A percentile compares a stretch with the other conserved stretches of the same genome.
Conservation (phyloP, 805 yeast genomes). For the Pichia pseudocactophila region DNA sequence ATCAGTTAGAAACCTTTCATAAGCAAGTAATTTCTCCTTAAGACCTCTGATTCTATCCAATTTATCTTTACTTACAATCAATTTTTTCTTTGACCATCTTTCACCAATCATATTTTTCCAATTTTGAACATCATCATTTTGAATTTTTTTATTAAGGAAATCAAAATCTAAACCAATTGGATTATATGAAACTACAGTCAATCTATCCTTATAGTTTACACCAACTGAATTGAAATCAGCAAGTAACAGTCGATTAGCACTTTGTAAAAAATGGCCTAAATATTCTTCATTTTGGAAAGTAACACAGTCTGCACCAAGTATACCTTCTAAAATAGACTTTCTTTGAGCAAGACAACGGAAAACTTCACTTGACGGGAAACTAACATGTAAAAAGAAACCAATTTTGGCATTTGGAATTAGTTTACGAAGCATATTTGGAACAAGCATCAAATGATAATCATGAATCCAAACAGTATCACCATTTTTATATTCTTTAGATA, state of each 20-base stretch:
- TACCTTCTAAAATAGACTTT: slow-evolving; percentile 63
- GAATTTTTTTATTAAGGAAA: slow-evolving; percentile 38
- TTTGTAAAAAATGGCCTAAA: slow-evolving; percentile 87
- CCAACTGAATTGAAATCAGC: slow-evolving; percentile 69
- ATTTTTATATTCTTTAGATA: slow-evolving; percentile 55
- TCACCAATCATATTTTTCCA: slow-evolving; percentile 69
- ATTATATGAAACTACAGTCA: slow-evolving; percentile 45
- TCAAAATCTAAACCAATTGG: slow-evolving; percentile 78
- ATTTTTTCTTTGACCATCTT: slow-evolving; percentile 63
- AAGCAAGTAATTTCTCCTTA: slow-evolving; percentile 78
- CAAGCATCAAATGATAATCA: slow-evolving; percentile 83
- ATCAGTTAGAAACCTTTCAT: slow-evolving; percentile 62
- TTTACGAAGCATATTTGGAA: slow-evolving; percentile 76
- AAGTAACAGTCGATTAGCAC: slow-evolving; percentile 73
- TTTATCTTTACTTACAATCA: slow-evolving; percentile 84
- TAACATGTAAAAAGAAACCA: slow-evolving; percentile 86
- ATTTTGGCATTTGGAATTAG: slow-evolving; percentile 74
- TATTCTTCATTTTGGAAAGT: slow-evolving; percentile 91
- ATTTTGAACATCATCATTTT: slow-evolving; percentile 38
- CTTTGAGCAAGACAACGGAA: slow-evolving; percentile 91
- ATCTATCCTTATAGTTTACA: slow-evolving; percentile 50
- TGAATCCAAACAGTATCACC: slow-evolving; percentile 88
- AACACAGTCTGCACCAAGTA: slow-evolving; percentile 81
- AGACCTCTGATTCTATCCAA: slow-evolving; percentile 82
- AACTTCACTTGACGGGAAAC: slow-evolving; percentile 93